Percentiles rank a stretch among this genome's conserved stretches.
phyloP scores from a whole-genome alignment of 2,329 filamentous ascomycete genomes.

The Paraphoma sp. region DNA sequence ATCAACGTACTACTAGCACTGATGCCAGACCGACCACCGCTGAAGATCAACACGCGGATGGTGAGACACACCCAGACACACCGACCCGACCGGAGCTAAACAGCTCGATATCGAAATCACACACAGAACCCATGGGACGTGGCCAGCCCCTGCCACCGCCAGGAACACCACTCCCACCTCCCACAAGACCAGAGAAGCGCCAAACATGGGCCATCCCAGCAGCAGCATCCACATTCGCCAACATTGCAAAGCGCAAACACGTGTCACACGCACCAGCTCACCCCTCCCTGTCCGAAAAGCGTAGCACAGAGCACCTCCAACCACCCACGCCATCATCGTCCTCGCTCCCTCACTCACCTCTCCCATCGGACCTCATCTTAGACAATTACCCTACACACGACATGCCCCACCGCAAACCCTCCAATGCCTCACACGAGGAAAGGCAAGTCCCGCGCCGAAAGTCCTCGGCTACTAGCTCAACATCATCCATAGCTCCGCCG shows the following conservation, averaged over 20 bases:
- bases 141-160: slow-evolving; percentile 83
- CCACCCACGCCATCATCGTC: slow-evolving; percentile 4
- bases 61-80: slow-evolving; percentile 8
- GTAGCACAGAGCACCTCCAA: slow-evolving; percentile 16
- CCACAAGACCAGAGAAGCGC: slow-evolving; percentile 65
- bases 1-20: slow-evolving; percentile 15
- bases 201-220: slow-evolving; percentile 57
- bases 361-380: not conserved
- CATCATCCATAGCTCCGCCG: slow-evolving; percentile 38
- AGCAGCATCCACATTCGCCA: slow-evolving; percentile 45
- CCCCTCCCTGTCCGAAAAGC: slow-evolving; percentile 4
- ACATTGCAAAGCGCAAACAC: slow-evolving; percentile 69
- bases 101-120: slow-evolving; percentile 28
- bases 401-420: not conserved
- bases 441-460: slow-evolving; percentile 10
- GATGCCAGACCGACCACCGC: slow-evolving; percentile 13
- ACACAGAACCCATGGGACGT: slow-evolving; percentile 77
- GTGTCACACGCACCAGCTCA: slow-evolving; percentile 37
- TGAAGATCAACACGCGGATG: slow-evolving; percentile 15
- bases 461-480: slow-evolving; percentile 17
- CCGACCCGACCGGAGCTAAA: slow-evolving; percentile 8
- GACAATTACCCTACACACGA: not conserved
- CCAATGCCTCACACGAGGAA: not conserved
- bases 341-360: slow-evolving; percentile 1
- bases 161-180: slow-evolving; percentile 77